Percentiles rank a stretch among this genome's conserved stretches.
These are phyloP conservation scores for Exobasidium cylindrosporum DNA, from an alignment of 1,284 basidiomycete genomes.

Conservation along the genomic window DNA sequence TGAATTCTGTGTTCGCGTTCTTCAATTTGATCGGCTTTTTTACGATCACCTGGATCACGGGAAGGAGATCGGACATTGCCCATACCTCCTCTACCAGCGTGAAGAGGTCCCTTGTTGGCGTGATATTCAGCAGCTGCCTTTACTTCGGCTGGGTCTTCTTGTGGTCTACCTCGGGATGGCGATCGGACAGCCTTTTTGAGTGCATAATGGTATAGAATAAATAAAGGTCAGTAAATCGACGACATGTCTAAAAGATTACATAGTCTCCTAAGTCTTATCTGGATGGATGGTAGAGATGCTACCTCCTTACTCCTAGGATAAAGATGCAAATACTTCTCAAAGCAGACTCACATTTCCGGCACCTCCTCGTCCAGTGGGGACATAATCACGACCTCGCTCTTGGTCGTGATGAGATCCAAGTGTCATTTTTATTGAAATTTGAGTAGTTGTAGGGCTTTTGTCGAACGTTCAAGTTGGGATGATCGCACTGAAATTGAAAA, in stretches of 20 bases:
- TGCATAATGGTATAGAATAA: constrained; percentile 5
- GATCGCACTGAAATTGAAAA: too few species aligned
- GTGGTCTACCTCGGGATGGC: constrained; percentile 16
- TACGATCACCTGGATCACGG: constrained; percentile 59
- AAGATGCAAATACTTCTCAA: background rate
- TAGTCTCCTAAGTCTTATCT: too few species aligned
- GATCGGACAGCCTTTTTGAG: constrained; percentile 17
- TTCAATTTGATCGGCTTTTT: constrained; percentile 29
- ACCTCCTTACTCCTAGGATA: background rate
- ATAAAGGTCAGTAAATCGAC: constrained; percentile 15
- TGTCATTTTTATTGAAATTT: too few species aligned
- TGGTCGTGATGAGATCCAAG: background rate
- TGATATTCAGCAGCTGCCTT: constrained; percentile 3
- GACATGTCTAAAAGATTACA: too few species aligned
- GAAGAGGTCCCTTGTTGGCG: constrained; percentile 51
- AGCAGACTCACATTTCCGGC: constrained; percentile 21
- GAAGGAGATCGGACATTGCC: constrained; percentile 75
- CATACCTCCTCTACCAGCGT: constrained; percentile 71
- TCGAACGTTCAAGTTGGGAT: too few species aligned
- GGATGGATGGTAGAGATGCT: too few species aligned
- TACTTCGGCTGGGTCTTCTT: constrained; percentile 10
- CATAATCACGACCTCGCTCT: constrained; percentile 20
- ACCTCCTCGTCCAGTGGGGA: constrained; percentile 15
- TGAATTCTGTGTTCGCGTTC: constrained; percentile 28
- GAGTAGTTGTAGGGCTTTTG: too few species aligned